These are phyloP conservation scores for Pterocarpus macrocarpus DNA, from an alignment of 306 rosid species.

Conservation along the genomic window DNA sequence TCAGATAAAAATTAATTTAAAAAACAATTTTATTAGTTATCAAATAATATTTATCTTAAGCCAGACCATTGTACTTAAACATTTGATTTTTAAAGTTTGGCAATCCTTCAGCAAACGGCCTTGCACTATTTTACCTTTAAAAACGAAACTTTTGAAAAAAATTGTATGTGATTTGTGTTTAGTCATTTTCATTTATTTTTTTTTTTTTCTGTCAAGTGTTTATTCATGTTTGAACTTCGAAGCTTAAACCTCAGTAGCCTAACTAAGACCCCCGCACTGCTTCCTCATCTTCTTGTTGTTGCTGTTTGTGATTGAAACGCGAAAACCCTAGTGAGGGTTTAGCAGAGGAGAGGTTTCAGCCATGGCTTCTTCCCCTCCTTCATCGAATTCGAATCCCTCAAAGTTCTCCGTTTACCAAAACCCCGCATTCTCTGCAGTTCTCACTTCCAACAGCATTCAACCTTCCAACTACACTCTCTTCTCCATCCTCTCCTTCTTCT, in stretches of 20 bases:
- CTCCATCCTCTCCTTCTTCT: constrained; percentile 67
- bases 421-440: constrained; percentile 77
- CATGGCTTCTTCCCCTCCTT: constrained; percentile 57
- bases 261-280: neutral
- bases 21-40: too few relatives aligned
- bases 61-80: too few relatives aligned
- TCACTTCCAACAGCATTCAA: constrained; percentile 79
- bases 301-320: neutral
- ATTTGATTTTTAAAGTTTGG: too few relatives aligned
- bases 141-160: too few relatives aligned
- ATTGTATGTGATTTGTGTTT: too few relatives aligned
- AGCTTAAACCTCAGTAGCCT: neutral
- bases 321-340: constrained; percentile 39
- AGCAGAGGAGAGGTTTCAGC: constrained; percentile 8
- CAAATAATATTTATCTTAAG: too few relatives aligned
- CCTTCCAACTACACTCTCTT: constrained; percentile 73
- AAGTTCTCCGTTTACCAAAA: constrained; percentile 85
- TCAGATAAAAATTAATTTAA: too few relatives aligned
- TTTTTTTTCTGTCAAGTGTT: too few relatives aligned
- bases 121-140: too few relatives aligned
- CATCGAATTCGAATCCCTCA: constrained; percentile 66
- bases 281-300: neutral
- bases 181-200: too few relatives aligned
- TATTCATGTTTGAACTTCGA: neutral
- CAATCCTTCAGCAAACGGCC: too few relatives aligned